phyloP scores from a whole-genome alignment of 1,284 basidiomycete species.

The Boletus semigastroideus region DNA sequence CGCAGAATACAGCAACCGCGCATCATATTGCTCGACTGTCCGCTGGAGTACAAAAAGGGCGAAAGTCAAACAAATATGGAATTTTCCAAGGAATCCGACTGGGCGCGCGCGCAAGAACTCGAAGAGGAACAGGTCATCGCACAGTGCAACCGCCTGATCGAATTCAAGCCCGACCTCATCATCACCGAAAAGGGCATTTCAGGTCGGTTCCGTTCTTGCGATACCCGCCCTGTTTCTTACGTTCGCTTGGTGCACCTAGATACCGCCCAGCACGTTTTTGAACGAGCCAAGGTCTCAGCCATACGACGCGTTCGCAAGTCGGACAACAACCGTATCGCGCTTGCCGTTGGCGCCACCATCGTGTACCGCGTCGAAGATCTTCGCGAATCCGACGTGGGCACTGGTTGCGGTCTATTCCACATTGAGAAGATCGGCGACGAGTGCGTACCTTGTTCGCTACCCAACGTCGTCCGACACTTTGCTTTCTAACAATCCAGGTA shows the following conservation, averaged over 20 bases:
- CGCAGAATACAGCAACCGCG: conserved; percentile 89
- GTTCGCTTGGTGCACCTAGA: conserved; percentile 52
- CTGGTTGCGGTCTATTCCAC: conserved; percentile 91
- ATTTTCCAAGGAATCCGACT: conserved; percentile 92
- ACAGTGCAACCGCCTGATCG: conserved; percentile 85
- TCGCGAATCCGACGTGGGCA: conserved; percentile 89
- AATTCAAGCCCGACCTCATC: conserved; percentile 94
- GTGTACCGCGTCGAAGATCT: conserved; percentile 97
- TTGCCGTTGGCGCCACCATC: conserved; percentile 94
- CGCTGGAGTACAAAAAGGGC: conserved; percentile 99
- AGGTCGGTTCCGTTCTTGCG: conserved; percentile 47
- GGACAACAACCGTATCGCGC: conserved; percentile 98
- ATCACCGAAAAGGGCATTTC: conserved; percentile 99
- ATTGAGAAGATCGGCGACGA: conserved; percentile 98
- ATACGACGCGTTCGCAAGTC: conserved; percentile 96
- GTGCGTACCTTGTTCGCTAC: conserved; percentile 38
- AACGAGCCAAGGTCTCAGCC: conserved; percentile 88
- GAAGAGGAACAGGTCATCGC: conserved; percentile 97
- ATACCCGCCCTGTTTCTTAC: not conserved
- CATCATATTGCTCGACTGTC: conserved; percentile 92
- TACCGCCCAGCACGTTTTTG: conserved; percentile 90
- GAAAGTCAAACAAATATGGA: conserved; percentile 99
- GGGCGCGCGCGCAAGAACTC: conserved; percentile 90
- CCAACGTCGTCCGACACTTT: too few relatives aligned
- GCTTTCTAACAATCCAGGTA: conserved; percentile 55